Evolutionary conservation across 2,329 filamentous ascomycete genomes (phyloP).

Genomic region (Aspergillus arachidicola): DNA sequence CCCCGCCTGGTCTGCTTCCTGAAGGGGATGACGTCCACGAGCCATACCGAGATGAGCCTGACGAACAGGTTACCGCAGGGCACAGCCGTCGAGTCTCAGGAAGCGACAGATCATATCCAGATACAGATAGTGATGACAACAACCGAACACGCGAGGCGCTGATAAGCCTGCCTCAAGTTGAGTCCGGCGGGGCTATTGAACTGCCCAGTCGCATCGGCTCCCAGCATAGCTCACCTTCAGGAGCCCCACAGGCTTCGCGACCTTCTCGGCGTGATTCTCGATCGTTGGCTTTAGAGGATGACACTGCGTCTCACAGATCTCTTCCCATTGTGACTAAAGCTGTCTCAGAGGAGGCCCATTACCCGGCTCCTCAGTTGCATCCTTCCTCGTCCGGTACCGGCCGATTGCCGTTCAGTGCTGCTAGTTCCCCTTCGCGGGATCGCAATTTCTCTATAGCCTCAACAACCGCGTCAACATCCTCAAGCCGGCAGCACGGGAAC

Average conservation of each 20-base stretch:
- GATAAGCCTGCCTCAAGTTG: constrained; percentile 62
- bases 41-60: constrained; percentile 61
- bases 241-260: constrained; percentile 36
- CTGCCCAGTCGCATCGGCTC: constrained; percentile 66
- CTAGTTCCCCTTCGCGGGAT: constrained; percentile 39
- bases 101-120: constrained; percentile 25
- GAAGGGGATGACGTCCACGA: constrained; percentile 64
- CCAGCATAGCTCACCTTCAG: constrained; percentile 56
- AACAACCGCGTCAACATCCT: constrained; percentile 39
- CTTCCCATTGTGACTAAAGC: constrained; percentile 26
- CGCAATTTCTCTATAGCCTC: constrained; percentile 42
- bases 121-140: constrained; percentile 14
- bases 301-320: constrained; percentile 12
- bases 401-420: constrained; percentile 47
- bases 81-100: constrained; percentile 31
- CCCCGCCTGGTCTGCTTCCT: constrained; percentile 67
- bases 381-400: constrained; percentile 32
- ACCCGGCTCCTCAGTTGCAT: constrained; percentile 25
- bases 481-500: constrained; percentile 34
- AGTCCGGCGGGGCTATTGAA: constrained; percentile 62
- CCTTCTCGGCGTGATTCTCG: constrained; percentile 73
- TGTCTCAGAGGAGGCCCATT: constrained; percentile 12
- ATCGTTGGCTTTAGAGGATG: constrained; percentile 19
- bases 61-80: constrained; percentile 26
- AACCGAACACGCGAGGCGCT: constrained; percentile 31